Percentiles rank a stretch among this genome's conserved stretches.
phyloP scores from a whole-genome alignment of 2,329 filamentous ascomycete genomes.

The Davidsoniella australis region DNA sequence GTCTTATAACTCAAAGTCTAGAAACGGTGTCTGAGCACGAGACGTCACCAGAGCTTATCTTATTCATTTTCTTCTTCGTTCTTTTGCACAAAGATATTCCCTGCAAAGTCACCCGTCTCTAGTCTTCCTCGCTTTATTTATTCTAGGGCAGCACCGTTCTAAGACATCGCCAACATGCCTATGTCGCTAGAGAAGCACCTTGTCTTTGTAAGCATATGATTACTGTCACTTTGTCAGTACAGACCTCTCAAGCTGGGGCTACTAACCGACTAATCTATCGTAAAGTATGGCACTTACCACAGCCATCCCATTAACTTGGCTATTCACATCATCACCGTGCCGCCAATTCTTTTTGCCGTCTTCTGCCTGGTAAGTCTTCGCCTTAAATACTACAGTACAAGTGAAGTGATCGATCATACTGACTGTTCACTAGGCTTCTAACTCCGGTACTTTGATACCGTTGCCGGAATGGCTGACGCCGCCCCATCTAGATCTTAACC shows the following conservation, averaged over 20 bases:
- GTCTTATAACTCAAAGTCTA: too few species aligned
- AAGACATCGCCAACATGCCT: slow-evolving; percentile 29
- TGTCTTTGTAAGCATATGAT: slow-evolving; percentile 47
- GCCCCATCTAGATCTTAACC: slow-evolving; percentile 49
- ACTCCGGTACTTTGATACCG: slow-evolving; percentile 44
- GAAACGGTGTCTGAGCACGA: too few species aligned
- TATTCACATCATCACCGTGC: slow-evolving; percentile 69
- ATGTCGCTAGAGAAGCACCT: slow-evolving; percentile 70
- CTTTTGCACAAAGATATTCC: neutral
- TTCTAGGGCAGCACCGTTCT: too few species aligned
- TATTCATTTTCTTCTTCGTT: neutral
- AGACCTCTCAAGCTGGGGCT: neutral
- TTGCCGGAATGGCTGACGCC: slow-evolving; percentile 50
- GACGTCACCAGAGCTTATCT: neutral
- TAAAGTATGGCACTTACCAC: slow-evolving; percentile 70
- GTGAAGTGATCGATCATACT: neutral
- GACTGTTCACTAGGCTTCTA: slow-evolving; percentile 32
- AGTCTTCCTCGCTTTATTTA: too few species aligned
- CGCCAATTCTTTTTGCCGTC: slow-evolving; percentile 52
- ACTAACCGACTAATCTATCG: neutral
- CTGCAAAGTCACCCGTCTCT: too few species aligned
- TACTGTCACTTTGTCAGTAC: neutral
- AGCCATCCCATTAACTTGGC: slow-evolving; percentile 58
- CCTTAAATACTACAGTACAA: neutral
- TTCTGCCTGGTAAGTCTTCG: slow-evolving; percentile 46